Conservation (phyloP, 495 filamentous ascomycete species). For the Aspergillus panamensis region DNA sequence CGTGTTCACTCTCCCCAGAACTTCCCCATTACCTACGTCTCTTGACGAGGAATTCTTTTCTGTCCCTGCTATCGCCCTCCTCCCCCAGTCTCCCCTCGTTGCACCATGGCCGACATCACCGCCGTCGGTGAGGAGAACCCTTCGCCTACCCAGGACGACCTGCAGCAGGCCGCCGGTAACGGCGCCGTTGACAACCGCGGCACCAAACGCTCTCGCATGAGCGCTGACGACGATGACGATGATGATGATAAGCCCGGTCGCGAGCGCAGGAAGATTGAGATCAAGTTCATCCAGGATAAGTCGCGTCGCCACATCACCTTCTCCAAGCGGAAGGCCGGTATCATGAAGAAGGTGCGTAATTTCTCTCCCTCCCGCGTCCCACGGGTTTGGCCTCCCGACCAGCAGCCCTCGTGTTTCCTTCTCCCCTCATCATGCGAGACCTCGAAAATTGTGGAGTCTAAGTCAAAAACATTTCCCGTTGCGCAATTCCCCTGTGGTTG, state of each 20-base stretch:
- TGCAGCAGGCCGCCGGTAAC: conserved; percentile 49
- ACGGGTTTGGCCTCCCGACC: conserved; percentile 12
- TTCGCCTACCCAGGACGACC: conserved; percentile 50
- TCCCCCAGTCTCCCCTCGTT: conserved; percentile 9
- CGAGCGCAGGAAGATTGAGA: conserved; percentile 99
- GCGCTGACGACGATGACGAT: conserved; percentile 93
- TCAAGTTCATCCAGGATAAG: conserved; percentile 99
- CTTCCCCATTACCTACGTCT: conserved; percentile 24
- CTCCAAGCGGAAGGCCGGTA: conserved; percentile 99
- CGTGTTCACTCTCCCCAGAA: conserved; percentile 22
- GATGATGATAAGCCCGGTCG: conserved; percentile 97
- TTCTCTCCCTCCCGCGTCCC: conserved; percentile 24
- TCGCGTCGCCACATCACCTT: conserved; percentile 99
- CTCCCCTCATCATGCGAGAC: neutral
- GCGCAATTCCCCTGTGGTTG: neutral
- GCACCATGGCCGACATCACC: conserved; percentile 45
- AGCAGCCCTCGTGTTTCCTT: neutral
- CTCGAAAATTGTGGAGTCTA: neutral
- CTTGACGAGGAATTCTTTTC: conserved; percentile 12
- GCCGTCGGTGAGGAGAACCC: conserved; percentile 48
- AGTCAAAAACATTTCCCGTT: neutral
- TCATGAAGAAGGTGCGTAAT: conserved; percentile 97
- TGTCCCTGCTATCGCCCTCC: conserved; percentile 10
- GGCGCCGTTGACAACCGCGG: conserved; percentile 68
- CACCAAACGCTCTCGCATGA: conserved; percentile 84